Evolutionary conservation across 352 stramenopile genomes (phyloP).

Genomic region (Thraustotheca clavata): DNA sequence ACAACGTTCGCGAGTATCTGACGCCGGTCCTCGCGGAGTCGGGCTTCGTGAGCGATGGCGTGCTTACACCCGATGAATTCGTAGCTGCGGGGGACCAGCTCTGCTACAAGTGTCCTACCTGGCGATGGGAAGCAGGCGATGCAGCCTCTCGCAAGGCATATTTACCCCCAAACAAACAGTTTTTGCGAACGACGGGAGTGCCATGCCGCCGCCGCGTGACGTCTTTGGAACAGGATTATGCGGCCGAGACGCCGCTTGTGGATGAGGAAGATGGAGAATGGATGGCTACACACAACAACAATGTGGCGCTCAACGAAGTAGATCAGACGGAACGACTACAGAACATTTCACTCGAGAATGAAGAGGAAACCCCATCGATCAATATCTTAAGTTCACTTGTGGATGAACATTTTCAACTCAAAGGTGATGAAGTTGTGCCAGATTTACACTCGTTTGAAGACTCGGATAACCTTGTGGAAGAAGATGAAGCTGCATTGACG

Average conservation of each 20-base stretch:
- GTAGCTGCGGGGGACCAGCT: constrained; percentile 92
- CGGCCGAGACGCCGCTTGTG: constrained; percentile 57
- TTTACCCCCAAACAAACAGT: constrained; percentile 81
- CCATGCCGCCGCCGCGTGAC: constrained; percentile 79
- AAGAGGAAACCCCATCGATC: constrained; percentile 3
- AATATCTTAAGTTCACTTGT: constrained; percentile 58
- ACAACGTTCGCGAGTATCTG: constrained; percentile 79
- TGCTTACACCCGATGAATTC: constrained; percentile 97
- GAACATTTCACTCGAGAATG: constrained; percentile 43
- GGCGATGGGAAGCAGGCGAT: constrained; percentile 87
- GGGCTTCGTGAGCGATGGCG: constrained; percentile 89
- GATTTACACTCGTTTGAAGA: constrained; percentile 58
- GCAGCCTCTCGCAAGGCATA: constrained; percentile 45
- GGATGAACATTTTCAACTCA: constrained; percentile 50
- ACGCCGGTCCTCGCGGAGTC: constrained; percentile 88
- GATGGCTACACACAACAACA: constrained; percentile 49
- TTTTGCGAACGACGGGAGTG: constrained; percentile 82
- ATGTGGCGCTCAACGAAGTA: constrained; percentile 1
- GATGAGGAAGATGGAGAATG: constrained; percentile 79
- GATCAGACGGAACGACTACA: constrained; percentile 49
- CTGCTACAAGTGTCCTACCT: constrained; percentile 95
- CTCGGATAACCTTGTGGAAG: constrained; percentile 58
- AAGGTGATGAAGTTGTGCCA: constrained; percentile 13
- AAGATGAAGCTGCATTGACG: constrained; percentile 46
- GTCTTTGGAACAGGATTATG: constrained; percentile 63